Evolutionary conservation across 1,284 basidiomycete species (phyloP).

Genomic region (Pseudozyma hubeiensis): DNA sequence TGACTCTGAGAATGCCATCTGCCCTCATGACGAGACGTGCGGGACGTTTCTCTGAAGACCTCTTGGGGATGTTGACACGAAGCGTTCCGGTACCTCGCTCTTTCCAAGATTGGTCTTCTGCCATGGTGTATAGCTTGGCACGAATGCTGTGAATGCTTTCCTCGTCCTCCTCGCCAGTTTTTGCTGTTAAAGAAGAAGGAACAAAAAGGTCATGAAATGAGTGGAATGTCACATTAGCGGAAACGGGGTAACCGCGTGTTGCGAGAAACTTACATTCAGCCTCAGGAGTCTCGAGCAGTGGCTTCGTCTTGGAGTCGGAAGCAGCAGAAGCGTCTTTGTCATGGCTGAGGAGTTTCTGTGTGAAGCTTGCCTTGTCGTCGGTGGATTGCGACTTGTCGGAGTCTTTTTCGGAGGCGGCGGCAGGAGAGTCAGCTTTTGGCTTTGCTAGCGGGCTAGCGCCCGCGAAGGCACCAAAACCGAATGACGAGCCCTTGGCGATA

Average conservation of each 20-base stretch:
- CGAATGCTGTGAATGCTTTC: constrained; percentile 84
- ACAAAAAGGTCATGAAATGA: background rate
- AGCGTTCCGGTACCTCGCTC: constrained; percentile 86
- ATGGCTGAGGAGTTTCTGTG: constrained; percentile 33
- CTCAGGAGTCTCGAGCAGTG: constrained; percentile 34
- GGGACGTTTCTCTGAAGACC: constrained; percentile 73
- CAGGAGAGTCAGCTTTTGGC: constrained; percentile 22
- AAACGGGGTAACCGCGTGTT: too few relatives aligned
- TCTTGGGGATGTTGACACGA: constrained; percentile 78
- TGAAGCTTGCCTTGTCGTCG: constrained; percentile 29
- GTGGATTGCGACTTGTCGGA: constrained; percentile 8
- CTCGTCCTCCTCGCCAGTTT: constrained; percentile 93
- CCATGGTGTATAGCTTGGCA: constrained; percentile 82
- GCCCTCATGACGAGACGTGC: constrained; percentile 93
- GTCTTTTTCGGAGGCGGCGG: constrained; percentile 13
- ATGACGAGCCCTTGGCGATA: constrained; percentile 27
- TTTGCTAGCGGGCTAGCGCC: constrained; percentile 47
- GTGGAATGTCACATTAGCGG: too few relatives aligned
- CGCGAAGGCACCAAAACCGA: constrained; percentile 61
- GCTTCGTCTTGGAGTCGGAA: constrained; percentile 20
- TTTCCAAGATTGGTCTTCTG: constrained; percentile 78
- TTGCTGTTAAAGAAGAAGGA: constrained; percentile 72
- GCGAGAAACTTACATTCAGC: constrained; percentile 37
- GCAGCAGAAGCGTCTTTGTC: constrained; percentile 13
- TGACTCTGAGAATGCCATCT: constrained; percentile 85